Evolutionary conservation across 345 rosid species (phyloP), one percentile per base, ranked within the genome.

Genomic region (Salix dunnii): DNA sequence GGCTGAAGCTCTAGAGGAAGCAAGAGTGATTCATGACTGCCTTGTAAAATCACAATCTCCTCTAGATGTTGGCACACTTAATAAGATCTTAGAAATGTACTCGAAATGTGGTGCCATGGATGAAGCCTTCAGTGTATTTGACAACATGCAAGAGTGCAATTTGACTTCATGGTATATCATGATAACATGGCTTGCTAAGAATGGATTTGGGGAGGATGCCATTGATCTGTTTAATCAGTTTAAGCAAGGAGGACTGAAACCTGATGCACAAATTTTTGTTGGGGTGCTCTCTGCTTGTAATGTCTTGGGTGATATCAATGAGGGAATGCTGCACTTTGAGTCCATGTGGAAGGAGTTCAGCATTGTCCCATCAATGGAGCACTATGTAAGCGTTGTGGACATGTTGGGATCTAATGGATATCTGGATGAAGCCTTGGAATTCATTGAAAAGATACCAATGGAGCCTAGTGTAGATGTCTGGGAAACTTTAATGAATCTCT

Each of bases 191-290:
- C 84, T 95, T n/a, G 91, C 92, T 2, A 90, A 84, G 81, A 88
- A 84, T 77, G 99, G 88, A 35, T 77, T 82, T 11, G 97, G 92
- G 76, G 97, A 95, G 87, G 96, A 95, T 67, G 94, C 92, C 48
- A 82, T 95, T 60, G 96, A 95, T 74, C 78, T 91, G 75, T 93
- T 91, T 78, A 62, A 77, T 77, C 81, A 82, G 14, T 95, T 93
- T 76, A 95, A 89, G 82, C 83, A 80, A 68, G 84, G 86, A 38
- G 97, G 93, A 65, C 74, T 86, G 70, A 85, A 77, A 76, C 97
- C 96, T 0, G 87, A 91, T 25, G 85, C 87, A 25, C 80, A 82
- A 68, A 74, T 95, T 72, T 93, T 86, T 66, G 70, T 86, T 51
- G 82, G 89, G 3, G 80, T 93, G 4, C 90, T 95, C 82, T 89